A percentile compares a stretch with the other conserved stretches of the same genome.
phyloP scores from a whole-genome alignment of 75 land plant species.

The Pseudotsuga menziesii region DNA sequence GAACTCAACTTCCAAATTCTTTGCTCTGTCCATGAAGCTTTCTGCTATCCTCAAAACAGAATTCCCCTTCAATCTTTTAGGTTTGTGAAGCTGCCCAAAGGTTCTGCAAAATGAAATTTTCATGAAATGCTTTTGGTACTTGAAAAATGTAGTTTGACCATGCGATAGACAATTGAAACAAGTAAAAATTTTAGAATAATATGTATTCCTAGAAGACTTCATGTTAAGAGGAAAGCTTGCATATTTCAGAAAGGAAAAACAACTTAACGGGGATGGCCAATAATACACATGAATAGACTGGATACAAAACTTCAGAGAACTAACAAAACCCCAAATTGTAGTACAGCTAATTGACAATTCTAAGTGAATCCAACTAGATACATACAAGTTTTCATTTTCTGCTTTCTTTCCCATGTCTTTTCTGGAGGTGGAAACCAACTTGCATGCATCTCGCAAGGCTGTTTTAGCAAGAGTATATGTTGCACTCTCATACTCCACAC shows the following conservation, averaged over 20 bases:
- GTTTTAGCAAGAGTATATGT: constrained; percentile 31
- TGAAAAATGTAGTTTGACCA: neutral
- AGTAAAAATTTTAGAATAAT: neutral
- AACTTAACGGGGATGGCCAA: too few relatives aligned
- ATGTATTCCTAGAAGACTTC: neutral
- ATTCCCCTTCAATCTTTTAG: neutral
- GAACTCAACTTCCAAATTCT: constrained; percentile 12
- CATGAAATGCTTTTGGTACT: neutral
- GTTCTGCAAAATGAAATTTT: neutral
- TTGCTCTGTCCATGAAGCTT: constrained; percentile 13
- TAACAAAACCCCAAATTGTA: neutral
- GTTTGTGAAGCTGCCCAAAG: constrained; percentile 3
- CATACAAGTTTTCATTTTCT: constrained; percentile 21
- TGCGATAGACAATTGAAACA: neutral
- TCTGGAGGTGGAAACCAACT: constrained; percentile 23
- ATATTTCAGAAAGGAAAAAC: neutral
- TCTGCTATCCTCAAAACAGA: constrained; percentile 7
- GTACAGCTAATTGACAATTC: neutral
- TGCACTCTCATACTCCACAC: constrained; percentile 25
- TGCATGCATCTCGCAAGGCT: constrained; percentile 37
- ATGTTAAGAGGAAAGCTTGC: neutral
- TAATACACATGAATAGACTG: neutral
- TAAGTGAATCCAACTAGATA: neutral
- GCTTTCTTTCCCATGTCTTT: constrained; percentile 13
- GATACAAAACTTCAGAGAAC: neutral